Evolutionary conservation across 176 grass and related monocot species (phyloP), one percentile per base, ranked within the genome.

Genomic region (Chrysopogon serrulatus): DNA sequence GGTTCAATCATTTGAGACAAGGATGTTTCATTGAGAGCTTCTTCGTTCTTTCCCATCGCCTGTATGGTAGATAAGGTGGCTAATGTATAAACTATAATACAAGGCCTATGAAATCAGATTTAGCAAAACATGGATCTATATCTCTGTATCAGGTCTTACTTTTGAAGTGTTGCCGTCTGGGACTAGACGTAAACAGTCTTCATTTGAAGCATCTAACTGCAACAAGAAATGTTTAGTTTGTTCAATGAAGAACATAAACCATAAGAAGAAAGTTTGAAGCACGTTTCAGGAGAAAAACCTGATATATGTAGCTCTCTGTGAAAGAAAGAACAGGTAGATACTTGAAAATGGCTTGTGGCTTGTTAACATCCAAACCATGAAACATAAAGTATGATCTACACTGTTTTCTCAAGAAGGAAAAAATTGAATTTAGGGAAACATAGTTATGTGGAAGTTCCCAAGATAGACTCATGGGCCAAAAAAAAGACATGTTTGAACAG

Each of bases 241-340:
- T 37, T 77, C 65, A 40, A 61, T 81, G 26, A 34, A 70, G 80
- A 82, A 60, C 8, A 27, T 21, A 83, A 24, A 21, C 48, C 3
- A 48, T 59, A 73, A 51, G 42, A 77, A 73, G 41, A 84, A 68
- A 70, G 12, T 37, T 28, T 35, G 13, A 41, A 49, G 14, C 33
- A 67, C 15, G 71, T 36, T 83, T 84, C 32, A 84, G 66, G 4
- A 77, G 10, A 73, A 60, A 74, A 56, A 98, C 96, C 96, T 95
- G 96, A 84, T 98, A 98, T 87, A 98, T 98, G 84, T 95, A 98
- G 89, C 91, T 95, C 69, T 98, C 96, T 5, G 92, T 93, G 86
- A 98, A 92, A 65, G 79, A 95, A 84, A 98, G 96, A 73, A 95
- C 5, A 84, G 93, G 96, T 77, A 95, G 89, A 83, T 87, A 93